These are phyloP conservation scores for Hemisphaericaspora subhashii DNA, from an alignment of 1,139 yeast species.

Conservation along the genomic window DNA sequence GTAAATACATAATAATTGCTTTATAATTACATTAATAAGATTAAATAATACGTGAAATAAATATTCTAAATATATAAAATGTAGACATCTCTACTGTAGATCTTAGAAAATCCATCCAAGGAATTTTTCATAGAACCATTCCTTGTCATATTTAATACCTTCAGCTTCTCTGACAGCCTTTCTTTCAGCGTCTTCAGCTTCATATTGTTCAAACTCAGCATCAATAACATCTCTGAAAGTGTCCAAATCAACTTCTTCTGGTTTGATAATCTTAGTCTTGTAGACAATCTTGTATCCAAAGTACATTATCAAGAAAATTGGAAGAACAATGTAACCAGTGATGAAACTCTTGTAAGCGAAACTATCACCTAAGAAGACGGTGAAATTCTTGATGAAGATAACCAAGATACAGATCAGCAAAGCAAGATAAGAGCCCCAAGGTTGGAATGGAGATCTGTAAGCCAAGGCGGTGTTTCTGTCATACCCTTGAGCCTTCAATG, in stretches of 20 bases:
- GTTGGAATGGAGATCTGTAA: conserved; percentile 27
- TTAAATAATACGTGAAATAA: background rate
- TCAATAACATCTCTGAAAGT: conserved; percentile 49
- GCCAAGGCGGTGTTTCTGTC: conserved; percentile 33
- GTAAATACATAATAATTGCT: no score
- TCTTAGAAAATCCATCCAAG: conserved; percentile 36
- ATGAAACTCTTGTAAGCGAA: conserved; percentile 43
- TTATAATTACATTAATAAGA: background rate
- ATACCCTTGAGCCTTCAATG: conserved; percentile 39
- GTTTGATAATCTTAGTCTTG: conserved; percentile 24
- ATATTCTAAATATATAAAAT: background rate
- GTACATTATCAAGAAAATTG: conserved; percentile 35
- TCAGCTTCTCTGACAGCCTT: conserved; percentile 42
- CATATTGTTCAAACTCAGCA: conserved; percentile 49
- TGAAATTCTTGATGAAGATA: conserved; percentile 70
- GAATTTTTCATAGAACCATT: conserved; percentile 57
- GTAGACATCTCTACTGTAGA: background rate
- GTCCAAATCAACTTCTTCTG: conserved; percentile 36
- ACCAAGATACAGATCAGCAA: conserved; percentile 34
- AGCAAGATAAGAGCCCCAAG: conserved; percentile 37
- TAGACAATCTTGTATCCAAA: conserved; percentile 37
- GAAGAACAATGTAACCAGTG: conserved; percentile 32
- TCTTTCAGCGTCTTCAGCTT: conserved; percentile 34
- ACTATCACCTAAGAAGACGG: conserved; percentile 43
- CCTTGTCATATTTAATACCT: conserved; percentile 40